These are phyloP conservation scores for Neofusicoccum ribis DNA, from an alignment of 2,329 filamentous ascomycete genomes.

Conservation along the genomic window DNA sequence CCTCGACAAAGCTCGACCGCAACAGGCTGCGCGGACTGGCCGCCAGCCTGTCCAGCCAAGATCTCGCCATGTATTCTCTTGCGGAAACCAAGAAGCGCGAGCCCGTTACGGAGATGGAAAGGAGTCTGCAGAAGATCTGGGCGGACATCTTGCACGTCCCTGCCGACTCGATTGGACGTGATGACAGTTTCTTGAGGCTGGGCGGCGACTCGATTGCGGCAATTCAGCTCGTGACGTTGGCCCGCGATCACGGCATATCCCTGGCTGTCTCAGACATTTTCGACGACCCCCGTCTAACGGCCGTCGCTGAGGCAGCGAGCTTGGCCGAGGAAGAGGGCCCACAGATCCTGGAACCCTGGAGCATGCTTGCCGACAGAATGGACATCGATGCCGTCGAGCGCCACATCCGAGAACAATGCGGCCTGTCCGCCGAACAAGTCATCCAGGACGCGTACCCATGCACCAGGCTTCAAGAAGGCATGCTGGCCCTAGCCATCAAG, in stretches of 20 bases:
- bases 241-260: slow-evolving; percentile 3
- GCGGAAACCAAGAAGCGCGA: neutral
- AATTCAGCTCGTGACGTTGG: neutral
- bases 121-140: slow-evolving; percentile 31
- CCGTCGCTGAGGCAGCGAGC: slow-evolving; percentile 21
- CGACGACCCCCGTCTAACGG: slow-evolving; percentile 22
- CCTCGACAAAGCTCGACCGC: slow-evolving; percentile 39
- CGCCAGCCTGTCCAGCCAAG: slow-evolving; percentile 31
- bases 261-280: slow-evolving; percentile 26
- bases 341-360: slow-evolving; percentile 33
- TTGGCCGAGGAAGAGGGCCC: slow-evolving; percentile 20
- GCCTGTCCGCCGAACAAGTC: slow-evolving; percentile 23
- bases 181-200: slow-evolving; percentile 42
- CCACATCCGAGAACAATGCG: neutral
- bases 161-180: slow-evolving; percentile 28
- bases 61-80: neutral
- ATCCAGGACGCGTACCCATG: slow-evolving; percentile 56
- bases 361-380: slow-evolving; percentile 26
- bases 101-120: slow-evolving; percentile 25
- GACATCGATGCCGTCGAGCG: slow-evolving; percentile 7
- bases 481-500: slow-evolving; percentile 56
- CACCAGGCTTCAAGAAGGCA: slow-evolving; percentile 55
- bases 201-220: slow-evolving; percentile 39
- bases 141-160: slow-evolving; percentile 16
- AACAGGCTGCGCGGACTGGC: neutral